Base-by-base conservation (phyloP, 192 early-diverging fungal species). In the Entophlyctis luteolus region DNA sequence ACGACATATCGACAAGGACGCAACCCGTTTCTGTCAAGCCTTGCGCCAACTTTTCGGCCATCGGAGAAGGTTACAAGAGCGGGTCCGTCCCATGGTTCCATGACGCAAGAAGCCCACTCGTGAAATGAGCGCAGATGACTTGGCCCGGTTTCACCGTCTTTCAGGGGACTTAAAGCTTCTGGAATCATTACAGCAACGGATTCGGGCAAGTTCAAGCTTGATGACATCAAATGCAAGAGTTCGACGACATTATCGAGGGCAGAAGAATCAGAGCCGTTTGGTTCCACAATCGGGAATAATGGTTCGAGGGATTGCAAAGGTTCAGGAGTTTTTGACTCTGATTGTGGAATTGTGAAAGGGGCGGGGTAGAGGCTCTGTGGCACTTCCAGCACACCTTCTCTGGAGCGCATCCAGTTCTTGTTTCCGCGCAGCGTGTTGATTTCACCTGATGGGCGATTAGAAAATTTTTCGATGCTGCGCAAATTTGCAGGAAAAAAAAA, bases 401-500 rank as follows among this genome's bases (percentile, higher is more conserved):
- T 90, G 52, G 96, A 91, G 45, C 95, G 87, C 96, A 97, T 97
- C 96, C 96, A 98, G 85, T 97, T 98, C 79, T 96, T 96, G 86
- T 98, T 98, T 39, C 96, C 96, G 57, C 93, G 88, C 47, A 98
- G 84, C 33, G 96, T 98, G 78, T 98, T 98, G 75, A 98, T 98
- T 76, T 98, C 96, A 80, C 94, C 87, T 90, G 31, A 38, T 23
- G 29, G 35, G 29, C 12, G 10, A 65, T 32, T 10, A 55, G 5
- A 22, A 68, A 67, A 16, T 67, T 68, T 52, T 37, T 0, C 3
- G 34, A 65, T 25, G 49, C n/a, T 14, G 58, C 34, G 3, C 22
- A 72, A 18, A 20, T 12, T 54, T 23, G 10, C 16, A 36, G 4
- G 5, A 62, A 52, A 58, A 34, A 57, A 57, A 48, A 25, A 29